These are phyloP conservation scores for Penicillium sp. DNA, from an alignment of 2,329 filamentous ascomycete species.

Conservation along the genomic window DNA sequence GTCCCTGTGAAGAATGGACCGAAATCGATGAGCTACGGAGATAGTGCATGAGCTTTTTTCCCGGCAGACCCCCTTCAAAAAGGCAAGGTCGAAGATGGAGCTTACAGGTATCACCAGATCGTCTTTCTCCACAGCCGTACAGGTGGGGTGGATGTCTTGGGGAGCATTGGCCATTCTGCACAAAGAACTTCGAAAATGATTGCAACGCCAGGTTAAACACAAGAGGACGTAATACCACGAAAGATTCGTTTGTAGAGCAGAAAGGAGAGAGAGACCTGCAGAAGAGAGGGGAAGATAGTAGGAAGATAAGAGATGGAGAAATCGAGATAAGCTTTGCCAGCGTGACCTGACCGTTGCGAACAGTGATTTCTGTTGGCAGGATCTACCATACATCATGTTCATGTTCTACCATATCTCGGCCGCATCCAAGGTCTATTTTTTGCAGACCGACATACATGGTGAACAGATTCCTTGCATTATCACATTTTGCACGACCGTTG, in stretches of 20 bases:
- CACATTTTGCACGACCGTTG: background rate
- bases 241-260: background rate
- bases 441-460: too few species aligned
- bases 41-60: constrained; percentile 3
- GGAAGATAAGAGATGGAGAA: too few species aligned
- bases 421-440: too few species aligned
- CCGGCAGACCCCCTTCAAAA: too few species aligned
- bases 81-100: background rate
- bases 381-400: too few species aligned
- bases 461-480: too few species aligned
- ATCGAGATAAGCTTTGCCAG: constrained; percentile 5
- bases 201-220: background rate
- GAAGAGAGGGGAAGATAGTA: constrained; percentile 7
- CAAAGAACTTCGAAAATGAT: background rate
- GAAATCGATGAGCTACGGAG: constrained; percentile 70
- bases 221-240: background rate
- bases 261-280: background rate
- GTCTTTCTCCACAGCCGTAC: constrained; percentile 43
- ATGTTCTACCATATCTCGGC: too few species aligned
- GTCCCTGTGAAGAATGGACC: constrained; percentile 66
- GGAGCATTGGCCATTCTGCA: constrained; percentile 10
- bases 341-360: too few species aligned
- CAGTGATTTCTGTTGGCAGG: too few species aligned
- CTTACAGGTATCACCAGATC: constrained; percentile 45
- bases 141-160: constrained; percentile 20